Evolutionary conservation across 768 basidiomycete genomes (phyloP).

Genomic region (Tricholoma sp.): DNA sequence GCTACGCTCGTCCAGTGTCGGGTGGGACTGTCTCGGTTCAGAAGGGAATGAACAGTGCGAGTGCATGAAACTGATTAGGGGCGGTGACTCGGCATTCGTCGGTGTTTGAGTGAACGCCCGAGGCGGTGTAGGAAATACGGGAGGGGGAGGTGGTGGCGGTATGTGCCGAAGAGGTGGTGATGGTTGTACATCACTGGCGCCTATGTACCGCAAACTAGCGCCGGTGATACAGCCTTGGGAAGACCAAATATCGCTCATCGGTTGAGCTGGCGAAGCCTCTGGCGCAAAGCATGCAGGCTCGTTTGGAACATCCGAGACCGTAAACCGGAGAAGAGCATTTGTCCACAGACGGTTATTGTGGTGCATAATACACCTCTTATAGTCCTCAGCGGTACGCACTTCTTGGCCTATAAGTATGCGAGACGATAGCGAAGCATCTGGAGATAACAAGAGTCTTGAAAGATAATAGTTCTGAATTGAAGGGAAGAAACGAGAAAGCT

Average conservation of each 20-base stretch:
- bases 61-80: background rate
- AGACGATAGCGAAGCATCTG: conserved; percentile 44
- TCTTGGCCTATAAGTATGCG: conserved; percentile 61
- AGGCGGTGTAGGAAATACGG: conserved; percentile 25
- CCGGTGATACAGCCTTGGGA: background rate
- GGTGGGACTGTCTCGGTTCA: conserved; percentile 18
- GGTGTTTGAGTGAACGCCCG: conserved; percentile 17
- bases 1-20: background rate
- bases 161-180: conserved; percentile 12
- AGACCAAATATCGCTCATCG: conserved; percentile 3
- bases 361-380: conserved; percentile 42
- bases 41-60: background rate
- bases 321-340: conserved; percentile 58
- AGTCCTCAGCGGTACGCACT: conserved; percentile 56
- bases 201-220: conserved; percentile 1
- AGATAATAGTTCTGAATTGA: conserved; percentile 56
- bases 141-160: conserved; percentile 29
- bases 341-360: conserved; percentile 49
- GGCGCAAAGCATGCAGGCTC: conserved; percentile 21
- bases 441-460: conserved; percentile 66
- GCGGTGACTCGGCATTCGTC: conserved; percentile 17
- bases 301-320: conserved; percentile 48
- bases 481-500: conserved; percentile 73
- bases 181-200: background rate
- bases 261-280: conserved; percentile 1